Conservation (phyloP, 179 eudicot species). For the Heliamphora pulchella region DNA sequence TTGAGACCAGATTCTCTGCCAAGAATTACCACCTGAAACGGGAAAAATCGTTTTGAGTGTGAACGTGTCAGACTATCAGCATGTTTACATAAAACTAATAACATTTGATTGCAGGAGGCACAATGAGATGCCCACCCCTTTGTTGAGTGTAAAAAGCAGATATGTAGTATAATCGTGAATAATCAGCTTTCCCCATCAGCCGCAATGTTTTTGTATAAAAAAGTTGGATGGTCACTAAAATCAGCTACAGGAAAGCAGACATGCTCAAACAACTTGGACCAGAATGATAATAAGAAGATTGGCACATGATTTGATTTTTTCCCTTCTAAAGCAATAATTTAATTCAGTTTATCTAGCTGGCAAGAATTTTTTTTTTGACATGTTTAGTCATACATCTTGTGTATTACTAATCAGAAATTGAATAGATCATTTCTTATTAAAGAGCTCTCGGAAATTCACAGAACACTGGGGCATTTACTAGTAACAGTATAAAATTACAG, state of each 20-base stretch:
- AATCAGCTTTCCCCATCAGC: neutral
- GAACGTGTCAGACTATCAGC: neutral
- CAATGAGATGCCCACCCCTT: neutral
- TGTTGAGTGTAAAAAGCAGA: neutral
- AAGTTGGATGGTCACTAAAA: neutral
- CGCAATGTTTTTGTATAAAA: neutral
- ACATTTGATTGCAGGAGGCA: neutral
- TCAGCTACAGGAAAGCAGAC: neutral
- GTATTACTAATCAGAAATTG: neutral
- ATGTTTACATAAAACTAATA: neutral
- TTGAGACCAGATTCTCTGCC: constrained; percentile 86
- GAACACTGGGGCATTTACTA: neutral
- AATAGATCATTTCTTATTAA: neutral
- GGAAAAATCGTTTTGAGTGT: neutral
- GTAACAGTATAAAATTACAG: neutral
- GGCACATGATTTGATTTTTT: too few relatives aligned
- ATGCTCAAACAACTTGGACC: neutral
- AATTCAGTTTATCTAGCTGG: neutral
- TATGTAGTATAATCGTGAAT: neutral
- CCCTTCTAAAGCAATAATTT: neutral
- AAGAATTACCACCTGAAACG: constrained; percentile 79
- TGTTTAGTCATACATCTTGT: neutral
- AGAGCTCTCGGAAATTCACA: neutral
- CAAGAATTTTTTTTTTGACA: neutral
- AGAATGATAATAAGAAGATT: neutral